Evolutionary conservation across 257 asterid species (phyloP).

Genomic region (Misopates orontium): DNA sequence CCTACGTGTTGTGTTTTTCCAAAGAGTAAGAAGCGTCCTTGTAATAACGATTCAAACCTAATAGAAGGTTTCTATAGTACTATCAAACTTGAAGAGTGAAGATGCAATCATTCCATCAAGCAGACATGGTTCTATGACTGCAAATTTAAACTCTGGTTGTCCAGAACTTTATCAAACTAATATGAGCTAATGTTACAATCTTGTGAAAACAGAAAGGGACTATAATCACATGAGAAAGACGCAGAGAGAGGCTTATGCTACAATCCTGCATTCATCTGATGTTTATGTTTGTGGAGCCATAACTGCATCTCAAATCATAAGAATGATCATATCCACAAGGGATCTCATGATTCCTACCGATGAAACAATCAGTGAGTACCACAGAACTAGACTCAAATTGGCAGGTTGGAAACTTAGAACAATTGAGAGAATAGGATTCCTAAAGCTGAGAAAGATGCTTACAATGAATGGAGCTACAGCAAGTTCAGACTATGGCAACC

Average conservation of each 20-base stretch:
- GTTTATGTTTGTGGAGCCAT: slow-evolving; percentile 94
- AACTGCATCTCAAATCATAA: slow-evolving; percentile 87
- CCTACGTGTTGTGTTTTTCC: too few species aligned
- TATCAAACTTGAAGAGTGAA: too few species aligned
- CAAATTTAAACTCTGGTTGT: too few species aligned
- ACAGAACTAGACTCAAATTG: slow-evolving; percentile 64
- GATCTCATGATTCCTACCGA: slow-evolving; percentile 92
- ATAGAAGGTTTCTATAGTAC: too few species aligned
- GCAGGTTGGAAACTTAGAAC: slow-evolving; percentile 87
- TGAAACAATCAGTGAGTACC: slow-evolving; percentile 62
- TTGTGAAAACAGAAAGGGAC: slow-evolving; percentile 40
- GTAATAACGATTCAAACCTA: too few species aligned
- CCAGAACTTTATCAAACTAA: too few species aligned
- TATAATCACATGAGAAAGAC: slow-evolving; percentile 31
- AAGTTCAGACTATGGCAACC: slow-evolving; percentile 90
- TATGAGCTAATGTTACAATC: neutral
- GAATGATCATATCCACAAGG: slow-evolving; percentile 74
- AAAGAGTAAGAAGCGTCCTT: too few species aligned
- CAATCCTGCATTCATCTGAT: slow-evolving; percentile 86
- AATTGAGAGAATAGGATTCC: slow-evolving; percentile 81
- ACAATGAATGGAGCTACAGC: slow-evolving; percentile 96
- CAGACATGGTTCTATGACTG: too few species aligned
- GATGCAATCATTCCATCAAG: too few species aligned
- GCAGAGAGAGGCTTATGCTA: slow-evolving; percentile 84
- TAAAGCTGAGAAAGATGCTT: slow-evolving; percentile 84